Base-by-base conservation (phyloP, 2,329 filamentous ascomycete genomes). In the Pseudopyricularia javanii region DNA sequence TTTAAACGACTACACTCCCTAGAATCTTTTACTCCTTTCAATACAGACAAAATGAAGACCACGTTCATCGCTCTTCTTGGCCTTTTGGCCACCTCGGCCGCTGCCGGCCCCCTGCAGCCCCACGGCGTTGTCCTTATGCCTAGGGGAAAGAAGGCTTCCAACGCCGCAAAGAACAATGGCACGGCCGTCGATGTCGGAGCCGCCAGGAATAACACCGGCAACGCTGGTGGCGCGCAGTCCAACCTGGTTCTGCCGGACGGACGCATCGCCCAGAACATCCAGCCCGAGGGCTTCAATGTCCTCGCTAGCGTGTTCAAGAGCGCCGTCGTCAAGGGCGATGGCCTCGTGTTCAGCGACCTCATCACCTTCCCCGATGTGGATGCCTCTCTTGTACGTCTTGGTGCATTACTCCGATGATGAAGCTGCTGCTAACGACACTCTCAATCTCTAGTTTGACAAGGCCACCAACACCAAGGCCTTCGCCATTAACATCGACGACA, bases 401-500 rank as follows among this genome's bases (percentile, higher is more conserved):
- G 17, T 22, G 5, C 11, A 24, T 5, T 3, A 17, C 9, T 12
- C 5, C 2, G 22, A 12, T 22, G 17, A 17, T 3, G 8, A 11
- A 9, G 37, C 12, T 9, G 6, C 2, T 22, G 12, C 40, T 45
- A 45, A 45, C 22, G 24, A 14, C 20, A 7, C 22, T 26, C 14
- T n/a, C n/a, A n/a, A n/a, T n/a, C n/a, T n/a, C 14, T 26, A 45
- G 40, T 50, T 50, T 26, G 48, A 50, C 48, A 50, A 50, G 33
- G 48, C 48, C 30, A 32, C 32, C 33, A 37, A 50, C 33, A 50
- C 48, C 48, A 50, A 50, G 48, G 20, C 48, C 20, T 50, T 50
- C 48, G 48, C 48, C 48, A 50, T 50, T 32, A 37, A 37, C 32
- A 50, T 50, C 48, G 32, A 50, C 28, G 48, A 50, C 48, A 37